These are phyloP conservation scores for Amphichorda felina DNA, from an alignment of 2,329 filamentous ascomycete species.

Conservation along the genomic window DNA sequence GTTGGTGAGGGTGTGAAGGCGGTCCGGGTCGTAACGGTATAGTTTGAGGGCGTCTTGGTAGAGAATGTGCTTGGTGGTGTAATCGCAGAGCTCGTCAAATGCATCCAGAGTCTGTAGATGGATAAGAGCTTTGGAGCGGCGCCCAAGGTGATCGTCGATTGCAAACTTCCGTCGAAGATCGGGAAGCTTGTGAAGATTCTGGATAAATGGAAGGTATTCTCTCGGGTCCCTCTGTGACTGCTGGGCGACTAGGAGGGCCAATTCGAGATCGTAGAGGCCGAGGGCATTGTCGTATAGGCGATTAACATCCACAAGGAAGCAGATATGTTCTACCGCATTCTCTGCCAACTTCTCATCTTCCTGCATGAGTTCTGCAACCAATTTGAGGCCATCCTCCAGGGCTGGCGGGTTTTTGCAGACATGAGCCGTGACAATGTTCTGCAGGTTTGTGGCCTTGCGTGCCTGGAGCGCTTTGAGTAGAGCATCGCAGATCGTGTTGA, in stretches of 20 bases:
- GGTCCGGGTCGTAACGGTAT: slow-evolving; percentile 68
- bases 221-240: slow-evolving; percentile 91
- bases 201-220: slow-evolving; percentile 92
- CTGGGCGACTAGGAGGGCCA: slow-evolving; percentile 83
- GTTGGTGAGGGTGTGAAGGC: slow-evolving; percentile 55
- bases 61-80: slow-evolving; percentile 67
- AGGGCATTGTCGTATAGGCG: slow-evolving; percentile 82
- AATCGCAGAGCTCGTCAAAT: slow-evolving; percentile 68
- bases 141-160: slow-evolving; percentile 80
- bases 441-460: slow-evolving; percentile 54
- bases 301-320: slow-evolving; percentile 91
- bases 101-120: slow-evolving; percentile 63
- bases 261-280: slow-evolving; percentile 81
- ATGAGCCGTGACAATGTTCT: slow-evolving; percentile 89
- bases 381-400: slow-evolving; percentile 67
- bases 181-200: slow-evolving; percentile 67
- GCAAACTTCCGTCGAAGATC: slow-evolving; percentile 62
- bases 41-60: slow-evolving; percentile 68
- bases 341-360: slow-evolving; percentile 65
- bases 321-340: slow-evolving; percentile 89
- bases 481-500: slow-evolving; percentile 81
- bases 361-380: slow-evolving; percentile 65
- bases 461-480: slow-evolving; percentile 58
- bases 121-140: slow-evolving; percentile 62
- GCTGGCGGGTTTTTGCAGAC: slow-evolving; percentile 90